Evolutionary conservation across 441 rosid genomes (phyloP).

Genomic region (Gossypium lobatum): DNA sequence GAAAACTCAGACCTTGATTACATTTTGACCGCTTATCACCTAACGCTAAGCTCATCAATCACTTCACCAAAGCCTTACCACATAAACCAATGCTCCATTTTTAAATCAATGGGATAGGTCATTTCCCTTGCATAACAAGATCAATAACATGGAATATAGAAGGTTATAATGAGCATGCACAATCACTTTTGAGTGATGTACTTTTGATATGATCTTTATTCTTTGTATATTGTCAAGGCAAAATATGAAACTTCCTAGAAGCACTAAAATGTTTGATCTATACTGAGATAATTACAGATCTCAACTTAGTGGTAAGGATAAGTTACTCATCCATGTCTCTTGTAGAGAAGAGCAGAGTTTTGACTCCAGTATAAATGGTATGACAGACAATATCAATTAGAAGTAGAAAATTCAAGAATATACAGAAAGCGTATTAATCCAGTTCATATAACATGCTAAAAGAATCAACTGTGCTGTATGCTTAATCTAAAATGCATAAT

Average conservation of each 20-base stretch:
- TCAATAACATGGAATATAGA: background rate
- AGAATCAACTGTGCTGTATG: background rate
- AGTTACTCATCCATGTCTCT: background rate
- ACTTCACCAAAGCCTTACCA: constrained; percentile 2
- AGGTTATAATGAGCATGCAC: background rate
- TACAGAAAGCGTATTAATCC: background rate
- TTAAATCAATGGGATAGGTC: background rate
- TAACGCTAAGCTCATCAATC: background rate
- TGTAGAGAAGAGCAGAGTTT: background rate
- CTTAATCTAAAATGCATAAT: background rate
- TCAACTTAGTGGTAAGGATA: background rate
- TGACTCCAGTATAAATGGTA: background rate
- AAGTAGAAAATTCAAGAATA: background rate
- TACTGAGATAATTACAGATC: background rate
- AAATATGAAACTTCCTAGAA: background rate
- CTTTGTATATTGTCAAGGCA: background rate
- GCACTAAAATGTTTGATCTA: background rate
- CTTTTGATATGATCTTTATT: background rate
- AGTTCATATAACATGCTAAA: background rate
- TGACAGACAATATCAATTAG: background rate
- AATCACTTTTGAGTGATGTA: background rate
- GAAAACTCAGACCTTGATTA: background rate
- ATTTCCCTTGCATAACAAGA: constrained; percentile 1
- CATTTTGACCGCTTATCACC: background rate
- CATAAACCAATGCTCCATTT: background rate